Evolutionary conservation across 225 moss, liverwort and hornwort species (phyloP), one percentile per base, ranked within the genome.

Genomic region (Anthoceros angustus): DNA sequence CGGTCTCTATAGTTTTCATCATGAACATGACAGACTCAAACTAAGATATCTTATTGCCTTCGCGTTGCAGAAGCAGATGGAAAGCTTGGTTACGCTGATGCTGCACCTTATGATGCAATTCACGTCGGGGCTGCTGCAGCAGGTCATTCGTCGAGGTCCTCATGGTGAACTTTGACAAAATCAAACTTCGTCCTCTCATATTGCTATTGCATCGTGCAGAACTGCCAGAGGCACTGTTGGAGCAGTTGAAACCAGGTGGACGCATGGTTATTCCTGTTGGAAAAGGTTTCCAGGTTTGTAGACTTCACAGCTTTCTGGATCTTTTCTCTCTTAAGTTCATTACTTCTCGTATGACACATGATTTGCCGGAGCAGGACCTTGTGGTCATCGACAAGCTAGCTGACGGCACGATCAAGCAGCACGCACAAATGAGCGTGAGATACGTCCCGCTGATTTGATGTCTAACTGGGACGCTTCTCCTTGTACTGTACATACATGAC

Each of bases 181-280:
- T 25, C 6, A 9, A 6, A 25, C 38, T 64, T 41, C 16, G 16
- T 10, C 16, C 64, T 7, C 23, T 16, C 43, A 32, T 46, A 46
- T 46, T 25, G 10, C 49, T 68, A 26, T 46, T 25, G 10, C 49
- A 46, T 20, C 42, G n/a, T 10, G 23, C 90, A 95, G 95, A 85
- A 40, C 71, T 91, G 46, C 95, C 95, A 2, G 76, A 88, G 62
- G 77, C 88, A 41, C 76, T 95, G 3, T 85, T 95, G 75, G 74
- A 85, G 71, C 95, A 95, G 70, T 84, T 95, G 67, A 92, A 91
- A 72, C 91, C 82, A 39, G 95, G 95, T 49, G 95, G 95, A 16
- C 83, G 95, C 61, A 95, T 95, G 95, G 95, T 95, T 42, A 87
- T 95, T 67, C 95, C 95, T 41, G 95, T 95, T 49, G 95, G 95